Evolutionary conservation across 2,329 filamentous ascomycete genomes (phyloP).

Genomic region (Phyllosticta citriasiana): DNA sequence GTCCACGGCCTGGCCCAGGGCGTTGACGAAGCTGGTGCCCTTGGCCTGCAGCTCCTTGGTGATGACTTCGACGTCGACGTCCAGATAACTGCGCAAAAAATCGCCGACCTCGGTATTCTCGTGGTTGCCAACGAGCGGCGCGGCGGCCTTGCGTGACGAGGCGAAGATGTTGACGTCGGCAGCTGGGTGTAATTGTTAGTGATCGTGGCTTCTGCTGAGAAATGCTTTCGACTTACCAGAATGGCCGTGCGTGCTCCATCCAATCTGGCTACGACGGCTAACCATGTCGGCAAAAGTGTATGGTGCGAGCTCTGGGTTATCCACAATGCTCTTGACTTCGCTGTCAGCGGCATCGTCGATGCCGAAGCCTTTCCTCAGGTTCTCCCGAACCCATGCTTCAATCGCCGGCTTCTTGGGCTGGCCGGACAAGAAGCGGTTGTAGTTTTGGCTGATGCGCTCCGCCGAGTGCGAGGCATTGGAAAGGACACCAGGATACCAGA

Average conservation of each 20-base stretch:
- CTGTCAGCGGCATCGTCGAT: conserved; percentile 61
- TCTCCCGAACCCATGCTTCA: conserved; percentile 54
- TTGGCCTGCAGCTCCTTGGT: conserved; percentile 64
- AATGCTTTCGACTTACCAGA: conserved; percentile 39
- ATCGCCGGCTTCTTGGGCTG: conserved; percentile 22
- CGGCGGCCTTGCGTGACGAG: conserved; percentile 54
- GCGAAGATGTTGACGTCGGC: conserved; percentile 97
- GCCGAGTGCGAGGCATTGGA: conserved; percentile 68
- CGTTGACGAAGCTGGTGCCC: conserved; percentile 23
- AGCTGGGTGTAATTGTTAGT: conserved; percentile 33
- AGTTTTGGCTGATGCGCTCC: conserved; percentile 56
- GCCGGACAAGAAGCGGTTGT: conserved; percentile 47
- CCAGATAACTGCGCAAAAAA: conserved; percentile 71
- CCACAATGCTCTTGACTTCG: conserved; percentile 60
- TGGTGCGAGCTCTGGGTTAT: conserved; percentile 45
- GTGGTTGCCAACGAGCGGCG: conserved; percentile 67
- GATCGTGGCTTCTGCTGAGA: background rate
- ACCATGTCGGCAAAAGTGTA: conserved; percentile 74
- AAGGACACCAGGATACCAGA: conserved; percentile 76
- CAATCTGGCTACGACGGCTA: conserved; percentile 76
- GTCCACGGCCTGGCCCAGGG: conserved; percentile 20
- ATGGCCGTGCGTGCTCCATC: conserved; percentile 83
- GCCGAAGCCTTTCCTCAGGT: conserved; percentile 63
- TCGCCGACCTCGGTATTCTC: conserved; percentile 89
- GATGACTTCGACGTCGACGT: conserved; percentile 66